phyloP scores from a whole-genome alignment of 805 yeast species.

The Monosporozyma solicola region DNA sequence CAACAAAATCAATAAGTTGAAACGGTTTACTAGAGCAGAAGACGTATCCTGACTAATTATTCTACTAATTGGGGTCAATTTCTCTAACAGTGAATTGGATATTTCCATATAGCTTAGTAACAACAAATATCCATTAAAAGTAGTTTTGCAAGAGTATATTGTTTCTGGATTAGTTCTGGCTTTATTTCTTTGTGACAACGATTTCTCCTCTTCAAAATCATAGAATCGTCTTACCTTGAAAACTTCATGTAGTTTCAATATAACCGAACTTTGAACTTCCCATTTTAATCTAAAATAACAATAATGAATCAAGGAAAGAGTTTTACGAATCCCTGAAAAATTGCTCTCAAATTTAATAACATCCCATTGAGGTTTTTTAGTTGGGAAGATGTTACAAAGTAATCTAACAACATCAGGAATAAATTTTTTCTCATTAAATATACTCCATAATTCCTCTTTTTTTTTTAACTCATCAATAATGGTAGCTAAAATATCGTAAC shows the following conservation, averaged over 20 bases:
- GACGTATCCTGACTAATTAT: slow-evolving; percentile 11
- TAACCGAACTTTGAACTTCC: slow-evolving; percentile 38
- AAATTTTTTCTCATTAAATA: slow-evolving; percentile 9
- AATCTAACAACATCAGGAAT: slow-evolving; percentile 12
- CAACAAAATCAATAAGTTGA: slow-evolving; percentile 20
- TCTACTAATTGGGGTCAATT: slow-evolving; percentile 24
- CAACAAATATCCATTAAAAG: slow-evolving; percentile 20
- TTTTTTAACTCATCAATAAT: slow-evolving; percentile 7
- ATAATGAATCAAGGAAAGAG: slow-evolving; percentile 14
- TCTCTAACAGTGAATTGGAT: slow-evolving; percentile 15
- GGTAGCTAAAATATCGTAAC: slow-evolving; percentile 16
- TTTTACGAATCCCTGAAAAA: slow-evolving; percentile 7
- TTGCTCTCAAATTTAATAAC: slow-evolving; percentile 10
- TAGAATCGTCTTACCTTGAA: slow-evolving; percentile 22
- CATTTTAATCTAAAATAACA: slow-evolving; percentile 24
- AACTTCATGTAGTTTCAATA: slow-evolving; percentile 31
- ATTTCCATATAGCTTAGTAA: slow-evolving; percentile 10
- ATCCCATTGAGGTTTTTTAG: slow-evolving; percentile 14
- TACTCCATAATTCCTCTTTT: slow-evolving; percentile 16
- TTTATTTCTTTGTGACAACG: slow-evolving; percentile 3
- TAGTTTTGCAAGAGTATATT: slow-evolving; percentile 3
- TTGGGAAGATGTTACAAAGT: slow-evolving; percentile 17
- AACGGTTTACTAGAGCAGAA: slow-evolving; percentile 21
- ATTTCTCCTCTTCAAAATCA: slow-evolving; percentile 20
- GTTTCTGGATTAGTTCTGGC: slow-evolving; percentile 5